Evolutionary conservation across 2,329 filamentous ascomycete genomes (phyloP).

Genomic region (Juglanconis sp.): DNA sequence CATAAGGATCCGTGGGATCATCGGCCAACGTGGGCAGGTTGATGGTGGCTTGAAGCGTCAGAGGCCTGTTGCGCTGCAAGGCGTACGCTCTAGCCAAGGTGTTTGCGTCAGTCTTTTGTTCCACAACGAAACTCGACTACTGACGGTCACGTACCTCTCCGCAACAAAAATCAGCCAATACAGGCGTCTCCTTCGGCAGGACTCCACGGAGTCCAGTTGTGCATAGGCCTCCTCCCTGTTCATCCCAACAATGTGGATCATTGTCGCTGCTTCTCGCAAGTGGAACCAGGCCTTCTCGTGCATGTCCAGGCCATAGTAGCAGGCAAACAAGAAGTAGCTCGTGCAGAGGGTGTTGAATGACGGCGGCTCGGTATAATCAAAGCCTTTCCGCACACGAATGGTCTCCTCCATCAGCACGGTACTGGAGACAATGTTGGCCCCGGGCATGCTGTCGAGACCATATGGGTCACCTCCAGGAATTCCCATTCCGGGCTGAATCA

Average conservation of each 20-base stretch:
- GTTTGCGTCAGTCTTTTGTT: conserved; percentile 19
- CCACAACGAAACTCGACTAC: neutral
- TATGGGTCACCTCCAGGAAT: conserved; percentile 56
- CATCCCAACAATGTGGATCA: conserved; percentile 60
- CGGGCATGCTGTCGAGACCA: conserved; percentile 54
- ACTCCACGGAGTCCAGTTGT: conserved; percentile 56
- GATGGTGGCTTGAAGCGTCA: conserved; percentile 68
- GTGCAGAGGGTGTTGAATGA: conserved; percentile 61
- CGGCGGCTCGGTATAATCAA: conserved; percentile 56
- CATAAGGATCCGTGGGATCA: conserved; percentile 54
- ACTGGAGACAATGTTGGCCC: conserved; percentile 60
- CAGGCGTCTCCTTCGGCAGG: conserved; percentile 60
- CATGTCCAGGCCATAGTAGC: conserved; percentile 67
- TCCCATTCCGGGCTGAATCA: conserved; percentile 66
- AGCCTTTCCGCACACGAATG: conserved; percentile 60
- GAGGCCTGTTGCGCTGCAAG: conserved; percentile 64
- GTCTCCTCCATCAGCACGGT: conserved; percentile 67
- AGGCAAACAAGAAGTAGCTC: conserved; percentile 77
- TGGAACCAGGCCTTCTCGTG: conserved; percentile 79
- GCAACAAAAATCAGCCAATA: conserved; percentile 73
- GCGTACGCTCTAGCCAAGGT: conserved; percentile 58
- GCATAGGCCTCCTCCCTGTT: conserved; percentile 61
- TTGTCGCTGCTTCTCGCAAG: conserved; percentile 71
- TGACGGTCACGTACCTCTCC: conserved; percentile 55
- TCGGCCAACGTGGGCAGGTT: conserved; percentile 61